phyloP scores from a whole-genome alignment of 805 yeast genomes.

The Saturnispora saitoi region DNA sequence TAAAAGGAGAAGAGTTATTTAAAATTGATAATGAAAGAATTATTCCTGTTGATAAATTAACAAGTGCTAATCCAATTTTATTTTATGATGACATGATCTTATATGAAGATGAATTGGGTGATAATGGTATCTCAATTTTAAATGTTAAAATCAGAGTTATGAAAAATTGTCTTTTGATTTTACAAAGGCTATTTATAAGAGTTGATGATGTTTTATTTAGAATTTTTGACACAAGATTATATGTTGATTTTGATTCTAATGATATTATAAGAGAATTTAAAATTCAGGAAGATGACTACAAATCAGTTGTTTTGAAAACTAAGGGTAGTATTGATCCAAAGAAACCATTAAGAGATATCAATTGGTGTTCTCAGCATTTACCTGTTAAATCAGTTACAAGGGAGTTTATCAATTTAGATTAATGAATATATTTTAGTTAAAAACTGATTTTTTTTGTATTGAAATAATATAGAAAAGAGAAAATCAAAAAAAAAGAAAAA shows the following conservation, averaged over 20 bases:
- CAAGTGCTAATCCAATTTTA: constrained; percentile 69
- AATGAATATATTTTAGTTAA: not conserved
- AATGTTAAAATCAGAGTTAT: constrained; percentile 81
- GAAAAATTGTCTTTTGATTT: constrained; percentile 65
- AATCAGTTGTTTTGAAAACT: constrained; percentile 31
- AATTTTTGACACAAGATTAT: constrained; percentile 77
- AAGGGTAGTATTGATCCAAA: constrained; percentile 45
- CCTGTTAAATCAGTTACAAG: constrained; percentile 20
- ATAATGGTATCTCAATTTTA: constrained; percentile 80
- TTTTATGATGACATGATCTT: constrained; percentile 84
- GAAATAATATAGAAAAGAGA: not conserved
- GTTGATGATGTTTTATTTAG: constrained; percentile 86
- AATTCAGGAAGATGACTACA: constrained; percentile 52
- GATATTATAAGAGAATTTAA: constrained; percentile 69
- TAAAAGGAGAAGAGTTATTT: constrained; percentile 11
- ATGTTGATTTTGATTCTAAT: constrained; percentile 62
- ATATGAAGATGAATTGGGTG: constrained; percentile 94
- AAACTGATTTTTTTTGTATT: not conserved
- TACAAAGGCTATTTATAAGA: constrained; percentile 73
- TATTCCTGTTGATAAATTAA: constrained; percentile 65
- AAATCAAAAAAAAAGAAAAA: not conserved
- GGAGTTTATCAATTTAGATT: constrained; percentile 16
- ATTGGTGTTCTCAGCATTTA: constrained; percentile 62
- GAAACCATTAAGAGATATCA: constrained; percentile 64
- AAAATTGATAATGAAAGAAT: constrained; percentile 23